Evolutionary conservation across 257 asterid species (phyloP), one percentile per base, ranked within the genome.

Genomic region (Solanum corneliomulleri): DNA sequence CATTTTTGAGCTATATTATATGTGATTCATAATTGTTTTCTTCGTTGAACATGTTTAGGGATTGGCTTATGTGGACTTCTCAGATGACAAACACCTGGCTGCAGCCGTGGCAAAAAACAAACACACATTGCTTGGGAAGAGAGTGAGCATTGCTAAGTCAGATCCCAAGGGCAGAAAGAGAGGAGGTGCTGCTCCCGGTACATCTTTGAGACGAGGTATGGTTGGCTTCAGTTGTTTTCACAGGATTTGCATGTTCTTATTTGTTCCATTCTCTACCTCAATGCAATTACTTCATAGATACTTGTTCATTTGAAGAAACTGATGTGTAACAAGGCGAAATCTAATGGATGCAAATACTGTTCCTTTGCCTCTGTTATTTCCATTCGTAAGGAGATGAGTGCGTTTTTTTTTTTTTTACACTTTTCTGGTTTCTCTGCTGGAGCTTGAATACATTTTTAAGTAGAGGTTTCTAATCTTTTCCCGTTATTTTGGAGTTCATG

Each of bases 61-160:
- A 87, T 89, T 97, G 83, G 98, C 99, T 33, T 97, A 97, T 89
- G 98, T 96, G 92, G 98, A 96, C 89, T 97, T 97, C 93, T 89
- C 91, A 7, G 97, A 97, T 69, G 96, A 96, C 84, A 90, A 91
- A 82, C 99, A 95, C 93, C 98, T 97, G 86, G 89, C 92, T 56
- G 93, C 94, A 16, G 99, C 98, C 16, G 21, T 95, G 89, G 92
- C 92, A 88, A 97, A 94, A 94, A 96, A 93, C 91, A 96, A 86
- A 88, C 92, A 93, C 69, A 90, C 39, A 37, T 87, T 95, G 80
- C 88, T 92, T 35, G 98, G 98, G 86, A 97, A 93, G 90, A 95
- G 88, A 85, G 27, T 97, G 49, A 96, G 98, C 89, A 83, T 97
- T 89, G 88, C 92, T 72, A 95, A 89, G 89, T 95, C 99, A 21